Base-by-base conservation (phyloP, 768 basidiomycete genomes). In the Leccinellum luteum region DNA sequence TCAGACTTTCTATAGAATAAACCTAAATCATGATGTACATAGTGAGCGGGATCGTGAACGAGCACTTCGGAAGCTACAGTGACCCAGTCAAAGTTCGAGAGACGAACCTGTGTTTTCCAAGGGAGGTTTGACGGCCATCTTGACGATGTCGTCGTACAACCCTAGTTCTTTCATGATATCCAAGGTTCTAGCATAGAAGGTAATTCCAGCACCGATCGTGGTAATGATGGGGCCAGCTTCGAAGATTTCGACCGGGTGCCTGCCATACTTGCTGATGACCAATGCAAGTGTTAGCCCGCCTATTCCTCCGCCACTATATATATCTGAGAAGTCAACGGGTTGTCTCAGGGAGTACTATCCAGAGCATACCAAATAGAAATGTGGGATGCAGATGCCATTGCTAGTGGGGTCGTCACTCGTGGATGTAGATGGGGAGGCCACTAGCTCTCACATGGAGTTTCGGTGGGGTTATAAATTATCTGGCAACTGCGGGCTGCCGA, bases 1-100 rank as follows among this genome's bases (percentile, higher is more conserved):
- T 78, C 75, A 15, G 68, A 66, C 51, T 74, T 78, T 45, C 73
- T 61, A 43, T 73, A 67, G 8, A 38, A 55, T 28, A 67, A 68
- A 2, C 62, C 67, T 52, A 62, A 17, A 19, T n/a, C n/a, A n/a
- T n/a, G n/a, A n/a, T 45, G 63, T 63, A 19, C 17, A 45, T 45
- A 23, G 6, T 45, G n/a, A n/a, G n/a, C 41, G n/a, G 15, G 6
- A 4, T 9, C 17, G 47, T 31, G 53, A 38, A 28, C 10, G n/a
- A 10, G 14, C 7, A 4, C 10, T n/a, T 41, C 9, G 31, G n/a
- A 41, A 19, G n/a, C n/a, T 41, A 41, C n/a, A 12, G 9, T 38
- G 47, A 9, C 1, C 12, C 17, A 4, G 21, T 27, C 2, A 14
- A 25, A 44, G 6, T 1, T 17, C 34, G 1, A n/a, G n/a, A n/a